Percentiles rank a stretch among this genome's conserved stretches.
phyloP scores from a whole-genome alignment of 2,329 filamentous ascomycete species.

The Penicillium sp. region DNA sequence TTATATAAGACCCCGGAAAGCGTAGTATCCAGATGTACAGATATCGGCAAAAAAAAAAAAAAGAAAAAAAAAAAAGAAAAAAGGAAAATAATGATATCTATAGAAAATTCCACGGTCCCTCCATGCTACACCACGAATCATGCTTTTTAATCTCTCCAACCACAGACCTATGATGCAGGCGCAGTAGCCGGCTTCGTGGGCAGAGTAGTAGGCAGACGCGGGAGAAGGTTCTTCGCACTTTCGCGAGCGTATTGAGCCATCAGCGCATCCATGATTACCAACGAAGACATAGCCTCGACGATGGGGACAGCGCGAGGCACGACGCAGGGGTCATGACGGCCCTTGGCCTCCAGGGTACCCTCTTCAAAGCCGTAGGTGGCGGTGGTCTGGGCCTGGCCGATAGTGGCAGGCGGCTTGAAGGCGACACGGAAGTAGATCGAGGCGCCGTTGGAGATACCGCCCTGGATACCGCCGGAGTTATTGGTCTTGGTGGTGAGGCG shows the following conservation, averaged over 20 bases:
- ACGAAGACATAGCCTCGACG: conserved; percentile 78
- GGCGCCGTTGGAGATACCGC: conserved; percentile 89
- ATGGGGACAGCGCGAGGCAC: conserved; percentile 74
- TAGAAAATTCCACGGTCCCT: conserved; percentile 7
- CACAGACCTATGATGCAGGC: conserved; percentile 1
- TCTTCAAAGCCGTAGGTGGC: conserved; percentile 70
- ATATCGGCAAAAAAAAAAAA: neutral
- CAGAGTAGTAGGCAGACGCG: conserved; percentile 37
- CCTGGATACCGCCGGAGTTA: conserved; percentile 91
- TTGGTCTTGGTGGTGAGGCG: conserved; percentile 83
- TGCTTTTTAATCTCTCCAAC: neutral
- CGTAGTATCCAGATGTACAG: neutral
- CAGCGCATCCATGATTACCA: conserved; percentile 82
- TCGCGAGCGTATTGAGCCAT: conserved; percentile 70
- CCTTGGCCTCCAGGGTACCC: conserved; percentile 83
- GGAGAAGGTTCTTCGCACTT: conserved; percentile 45
- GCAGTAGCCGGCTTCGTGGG: conserved; percentile 33
- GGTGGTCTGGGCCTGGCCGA: conserved; percentile 81
- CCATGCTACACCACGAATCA: neutral
- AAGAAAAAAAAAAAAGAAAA: neutral
- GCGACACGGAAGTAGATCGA: conserved; percentile 91
- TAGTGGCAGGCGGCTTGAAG: conserved; percentile 94
- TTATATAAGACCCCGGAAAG: conserved; percentile 2
- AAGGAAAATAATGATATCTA: conserved; percentile 6
- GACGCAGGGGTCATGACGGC: conserved; percentile 89